These are phyloP conservation scores for Solanum neorickii DNA, from an alignment of 257 asterid species.

Conservation along the genomic window DNA sequence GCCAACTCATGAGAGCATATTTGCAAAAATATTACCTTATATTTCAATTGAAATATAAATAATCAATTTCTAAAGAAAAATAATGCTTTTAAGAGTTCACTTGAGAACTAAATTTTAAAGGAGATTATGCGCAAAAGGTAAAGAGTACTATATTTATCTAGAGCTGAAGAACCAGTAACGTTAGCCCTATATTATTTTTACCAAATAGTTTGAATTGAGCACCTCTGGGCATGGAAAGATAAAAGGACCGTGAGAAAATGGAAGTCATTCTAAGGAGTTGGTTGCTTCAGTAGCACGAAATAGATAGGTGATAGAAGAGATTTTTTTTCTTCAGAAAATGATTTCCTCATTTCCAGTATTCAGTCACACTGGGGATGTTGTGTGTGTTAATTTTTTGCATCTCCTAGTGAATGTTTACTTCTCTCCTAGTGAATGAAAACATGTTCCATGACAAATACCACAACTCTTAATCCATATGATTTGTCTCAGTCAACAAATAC, in stretches of 20 bases:
- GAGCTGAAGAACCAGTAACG: not conserved
- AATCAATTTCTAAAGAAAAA: not conserved
- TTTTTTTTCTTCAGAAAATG: not conserved
- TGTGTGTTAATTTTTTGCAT: not conserved
- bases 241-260: not conserved
- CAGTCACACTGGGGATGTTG: not conserved
- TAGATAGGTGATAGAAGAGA: not conserved
- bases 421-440: not conserved
- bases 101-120: not conserved
- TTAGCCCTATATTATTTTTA: not conserved
- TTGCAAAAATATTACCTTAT: not conserved
- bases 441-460: not conserved
- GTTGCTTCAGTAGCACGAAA: not conserved
- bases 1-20: not conserved
- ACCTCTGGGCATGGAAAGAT: not conserved
- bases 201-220: not conserved
- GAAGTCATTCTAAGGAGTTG: not conserved
- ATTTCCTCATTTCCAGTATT: not conserved
- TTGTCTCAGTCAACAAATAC: not conserved
- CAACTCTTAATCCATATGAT: not conserved
- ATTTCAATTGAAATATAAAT: not conserved
- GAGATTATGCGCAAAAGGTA: not conserved
- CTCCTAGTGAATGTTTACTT: not conserved
- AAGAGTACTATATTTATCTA: not conserved
- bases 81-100: not conserved